Evolutionary conservation across 1,284 basidiomycete genomes (phyloP), one percentile per base, ranked within the genome.

Genomic region (Heterobasidion parviporum): DNA sequence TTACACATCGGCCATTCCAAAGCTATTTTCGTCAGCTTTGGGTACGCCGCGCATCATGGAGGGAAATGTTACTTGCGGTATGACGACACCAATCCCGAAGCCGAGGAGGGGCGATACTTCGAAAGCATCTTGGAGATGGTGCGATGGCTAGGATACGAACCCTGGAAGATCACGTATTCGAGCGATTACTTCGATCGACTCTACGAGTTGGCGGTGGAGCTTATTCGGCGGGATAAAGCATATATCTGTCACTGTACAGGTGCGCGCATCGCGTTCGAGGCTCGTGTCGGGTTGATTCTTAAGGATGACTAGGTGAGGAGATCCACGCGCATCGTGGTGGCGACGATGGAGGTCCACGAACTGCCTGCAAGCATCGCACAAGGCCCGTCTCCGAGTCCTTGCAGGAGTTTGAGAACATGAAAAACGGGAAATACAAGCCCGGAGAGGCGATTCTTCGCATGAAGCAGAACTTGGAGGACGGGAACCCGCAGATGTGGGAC

Each of bases 401-500:
- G 33, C 70, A 66, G 16, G 94, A 98, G 68, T 98, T 99, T 66
- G 83, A 92, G 72, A 85, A 81, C 59, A 99, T 99, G 97, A 93
- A 87, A 73, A 78, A 87, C 58, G 97, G 97, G 15, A 79, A 86
- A 63, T 98, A 96, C 72, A 77, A 83, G 55, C 93, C 94, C 47
- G 94, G 94, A 64, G 86, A 94, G 70, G 94, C 91, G 16, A 92
- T 90, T 61, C 74, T 99, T 53, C 85, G 97, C 50, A 99, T 99
- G 97, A 99, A 99, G 75, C 93, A 96, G 75, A 92, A 99, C 68
- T 74, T 99, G 43, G 79, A 84, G 54, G 91, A 93, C 59, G 90
- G 91, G 10, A 99, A 99, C 72, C 96, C 97, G 26, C 94, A 96
- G 74, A 98, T 99, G 96, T 99, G 97, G 97, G 97, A 99, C 73